Evolutionary conservation across 257 asterid species (phyloP), one percentile per base, ranked within the genome.

Genomic region (Leonotis leonurus): DNA sequence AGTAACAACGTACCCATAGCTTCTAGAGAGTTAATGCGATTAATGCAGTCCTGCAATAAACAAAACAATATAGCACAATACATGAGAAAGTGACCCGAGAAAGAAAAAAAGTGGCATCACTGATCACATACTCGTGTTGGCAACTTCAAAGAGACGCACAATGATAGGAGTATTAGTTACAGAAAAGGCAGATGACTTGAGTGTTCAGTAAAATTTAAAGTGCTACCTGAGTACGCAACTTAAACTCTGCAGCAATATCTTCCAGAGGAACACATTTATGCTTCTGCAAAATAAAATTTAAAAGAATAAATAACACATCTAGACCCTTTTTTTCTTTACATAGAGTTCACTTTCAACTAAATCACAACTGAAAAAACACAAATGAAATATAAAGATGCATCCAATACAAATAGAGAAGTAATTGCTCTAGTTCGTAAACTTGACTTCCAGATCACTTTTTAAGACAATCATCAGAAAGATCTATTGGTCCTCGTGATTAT

Each of bases 191-290:
- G 35, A 45, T 33, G 29, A 49, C 17, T n/a, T 17, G 51, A 24
- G 22, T 56, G 36, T 24, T 67, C 27, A 3, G n/a, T n/a, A n/a
- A n/a, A 32, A 43, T 30, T 37, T 59, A 10, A 60, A 27, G 71
- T 41, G 55, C 39, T 77, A 91, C 98, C 95, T 92, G 99, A 62
- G 99, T 93, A 39, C 97, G 86, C 58, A 93, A 64, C 79, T 89
- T 93, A 72, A 89, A 93, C 78, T 93, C 99, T 60, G 99, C 99
- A 36, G 97, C 95, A 73, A 93, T 83, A 75, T 93, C 99, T 74
- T 93, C 99, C 76, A 93, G 74, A 32, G 95, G 97, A 66, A 93
- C 89, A 68, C 97, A 93, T 67, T 93, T 93, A 44, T 89, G 89
- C 68, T 83, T 87, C 97, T 89, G 91, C 79, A 75, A 72, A 64